phyloP scores from a whole-genome alignment of 1,139 yeast species.

The Geotrichum macrosporum region DNA sequence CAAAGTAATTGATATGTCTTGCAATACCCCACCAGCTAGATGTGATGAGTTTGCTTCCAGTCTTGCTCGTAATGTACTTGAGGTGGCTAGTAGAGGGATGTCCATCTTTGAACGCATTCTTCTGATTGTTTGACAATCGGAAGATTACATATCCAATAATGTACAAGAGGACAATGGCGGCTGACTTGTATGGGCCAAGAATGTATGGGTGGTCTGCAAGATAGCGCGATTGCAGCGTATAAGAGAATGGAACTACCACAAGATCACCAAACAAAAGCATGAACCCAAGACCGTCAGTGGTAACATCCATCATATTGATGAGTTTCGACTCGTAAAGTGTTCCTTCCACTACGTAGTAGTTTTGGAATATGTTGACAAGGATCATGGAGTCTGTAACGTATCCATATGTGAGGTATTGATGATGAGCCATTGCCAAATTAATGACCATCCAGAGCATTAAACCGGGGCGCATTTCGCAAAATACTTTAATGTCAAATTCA shows the following conservation, averaged over 20 bases:
- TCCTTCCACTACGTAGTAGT: constrained; percentile 84
- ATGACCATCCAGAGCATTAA: constrained; percentile 79
- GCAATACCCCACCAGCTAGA: constrained; percentile 97
- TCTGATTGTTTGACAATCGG: constrained; percentile 78
- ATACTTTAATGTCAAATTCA: constrained; percentile 78
- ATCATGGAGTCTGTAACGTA: constrained; percentile 66
- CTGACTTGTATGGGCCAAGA: constrained; percentile 46
- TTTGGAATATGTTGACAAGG: constrained; percentile 65
- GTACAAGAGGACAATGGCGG: constrained; percentile 44
- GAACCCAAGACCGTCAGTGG: constrained; percentile 95
- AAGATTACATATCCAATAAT: constrained; percentile 72
- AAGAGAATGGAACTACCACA: constrained; percentile 90
- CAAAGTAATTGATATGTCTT: constrained; percentile 91
- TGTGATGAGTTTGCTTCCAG: constrained; percentile 73
- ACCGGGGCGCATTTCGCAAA: constrained; percentile 94
- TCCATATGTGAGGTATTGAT: constrained; percentile 64
- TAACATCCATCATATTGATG: constrained; percentile 89
- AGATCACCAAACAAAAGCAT: constrained; percentile 95
- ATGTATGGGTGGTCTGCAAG: constrained; percentile 60
- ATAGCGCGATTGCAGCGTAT: constrained; percentile 80
- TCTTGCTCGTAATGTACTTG: constrained; percentile 63
- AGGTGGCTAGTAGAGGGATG: constrained; percentile 57
- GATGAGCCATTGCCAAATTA: constrained; percentile 74
- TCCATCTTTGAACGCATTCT: constrained; percentile 77
- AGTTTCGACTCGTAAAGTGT: constrained; percentile 86